A percentile compares a stretch with the other conserved stretches of the same genome.
These are phyloP conservation scores for Claviceps citrina DNA, from an alignment of 2,329 filamentous ascomycete genomes.

Conservation along the genomic window DNA sequence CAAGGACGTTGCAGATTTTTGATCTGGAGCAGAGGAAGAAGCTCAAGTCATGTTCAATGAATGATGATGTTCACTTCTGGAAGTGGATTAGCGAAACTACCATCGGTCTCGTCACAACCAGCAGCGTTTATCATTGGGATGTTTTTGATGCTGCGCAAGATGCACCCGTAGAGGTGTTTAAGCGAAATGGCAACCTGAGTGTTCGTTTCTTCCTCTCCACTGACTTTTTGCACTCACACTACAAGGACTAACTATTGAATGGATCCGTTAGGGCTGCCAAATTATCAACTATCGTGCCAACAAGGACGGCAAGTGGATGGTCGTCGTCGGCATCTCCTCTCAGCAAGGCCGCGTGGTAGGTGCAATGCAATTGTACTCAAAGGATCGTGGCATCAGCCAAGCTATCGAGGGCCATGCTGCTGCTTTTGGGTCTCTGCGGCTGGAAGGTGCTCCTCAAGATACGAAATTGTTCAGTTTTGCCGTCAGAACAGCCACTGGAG, in stretches of 20 bases:
- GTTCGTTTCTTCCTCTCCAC: conserved; percentile 35
- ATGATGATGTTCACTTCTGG: conserved; percentile 97
- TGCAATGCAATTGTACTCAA: conserved; percentile 93
- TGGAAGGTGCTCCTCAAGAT: conserved; percentile 78
- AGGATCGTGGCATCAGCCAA: conserved; percentile 90
- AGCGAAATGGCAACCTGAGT: conserved; percentile 77
- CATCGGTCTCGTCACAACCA: conserved; percentile 80
- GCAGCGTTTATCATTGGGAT: conserved; percentile 92
- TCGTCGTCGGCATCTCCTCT: conserved; percentile 88
- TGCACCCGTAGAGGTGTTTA: conserved; percentile 78
- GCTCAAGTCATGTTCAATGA: conserved; percentile 92
- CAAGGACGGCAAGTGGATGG: conserved; percentile 94
- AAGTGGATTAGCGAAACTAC: conserved; percentile 92
- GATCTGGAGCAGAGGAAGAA: conserved; percentile 86
- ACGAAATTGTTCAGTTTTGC: conserved; percentile 96
- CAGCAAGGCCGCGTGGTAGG: conserved; percentile 87
- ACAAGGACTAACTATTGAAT: conserved; percentile 3
- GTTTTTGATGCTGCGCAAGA: conserved; percentile 73
- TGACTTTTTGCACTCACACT: background rate
- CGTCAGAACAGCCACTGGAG: conserved; percentile 73
- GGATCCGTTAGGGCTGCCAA: conserved; percentile 60
- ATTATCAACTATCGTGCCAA: conserved; percentile 99
- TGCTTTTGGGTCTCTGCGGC: conserved; percentile 73
- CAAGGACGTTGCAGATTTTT: conserved; percentile 92
- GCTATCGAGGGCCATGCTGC: conserved; percentile 95